Conservation (phyloP, 2,329 filamentous ascomycete genomes). For the Cladosporium phlei region DNA sequence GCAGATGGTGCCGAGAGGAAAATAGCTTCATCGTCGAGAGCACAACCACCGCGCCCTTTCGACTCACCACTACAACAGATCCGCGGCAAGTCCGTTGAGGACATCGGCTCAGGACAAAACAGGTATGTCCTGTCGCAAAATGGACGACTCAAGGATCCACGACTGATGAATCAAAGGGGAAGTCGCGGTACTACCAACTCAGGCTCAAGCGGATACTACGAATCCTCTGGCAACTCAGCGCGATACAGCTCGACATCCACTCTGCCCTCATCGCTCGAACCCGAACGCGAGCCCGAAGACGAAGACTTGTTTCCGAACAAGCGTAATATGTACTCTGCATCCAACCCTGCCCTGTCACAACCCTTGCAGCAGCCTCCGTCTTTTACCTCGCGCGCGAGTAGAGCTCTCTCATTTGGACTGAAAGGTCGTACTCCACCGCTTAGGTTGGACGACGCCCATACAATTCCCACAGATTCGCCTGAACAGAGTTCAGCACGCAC, state of each 20-base stretch:
- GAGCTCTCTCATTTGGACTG: slow-evolving; percentile 51
- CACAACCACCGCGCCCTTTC: slow-evolving; percentile 31
- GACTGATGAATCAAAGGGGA: slow-evolving; percentile 37
- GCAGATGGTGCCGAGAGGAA: slow-evolving; percentile 21
- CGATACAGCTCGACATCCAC: slow-evolving; percentile 53
- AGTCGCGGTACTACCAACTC: slow-evolving; percentile 48
- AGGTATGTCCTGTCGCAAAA: slow-evolving; percentile 24
- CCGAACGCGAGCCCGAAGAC: slow-evolving; percentile 31
- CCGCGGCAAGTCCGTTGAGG: slow-evolving; percentile 31
- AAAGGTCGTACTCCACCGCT: slow-evolving; percentile 25
- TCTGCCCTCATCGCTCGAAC: slow-evolving; percentile 51
- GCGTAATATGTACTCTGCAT: slow-evolving; percentile 37
- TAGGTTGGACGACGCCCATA: slow-evolving; percentile 5
- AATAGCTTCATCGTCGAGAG: slow-evolving; percentile 16
- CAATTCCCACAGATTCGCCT: slow-evolving; percentile 1
- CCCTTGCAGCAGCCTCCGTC: slow-evolving; percentile 30
- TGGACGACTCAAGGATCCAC: slow-evolving; percentile 17
- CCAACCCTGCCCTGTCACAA: slow-evolving; percentile 32
- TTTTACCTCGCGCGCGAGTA: slow-evolving; percentile 39
- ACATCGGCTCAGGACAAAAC: slow-evolving; percentile 28
- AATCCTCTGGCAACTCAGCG: slow-evolving; percentile 41
- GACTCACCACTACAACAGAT: slow-evolving; percentile 32
- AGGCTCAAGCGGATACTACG: slow-evolving; percentile 41
- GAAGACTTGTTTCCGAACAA: slow-evolving; percentile 34
- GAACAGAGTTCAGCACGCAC: slow-evolving; percentile 13